Evolutionary conservation across 2,329 filamentous ascomycete species (phyloP), one percentile per base, ranked within the genome.

Genomic region (Zasmidium angulare): DNA sequence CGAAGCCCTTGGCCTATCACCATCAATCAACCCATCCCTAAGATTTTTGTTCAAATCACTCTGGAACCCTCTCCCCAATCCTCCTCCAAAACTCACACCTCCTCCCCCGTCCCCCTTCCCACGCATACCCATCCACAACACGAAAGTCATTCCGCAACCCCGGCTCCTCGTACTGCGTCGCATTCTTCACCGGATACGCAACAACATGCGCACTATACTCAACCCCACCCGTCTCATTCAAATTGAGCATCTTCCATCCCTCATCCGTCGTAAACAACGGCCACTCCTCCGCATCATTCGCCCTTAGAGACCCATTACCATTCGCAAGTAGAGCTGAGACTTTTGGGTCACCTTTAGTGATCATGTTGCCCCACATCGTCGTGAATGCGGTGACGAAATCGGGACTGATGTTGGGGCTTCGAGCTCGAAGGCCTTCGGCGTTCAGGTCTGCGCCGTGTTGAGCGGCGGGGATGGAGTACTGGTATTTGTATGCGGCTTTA

Each of bases 401-500:
- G 3, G 46, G 17, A 62, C 60, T 3, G 70, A 68, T 53, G 17
- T 51, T 46, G 3, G 14, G 6, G 36, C 36, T 29, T 4, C 6
- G 26, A 4, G 56, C 51, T 26, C 52, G 31, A 19, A 66, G 66
- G 48, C 76, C 73, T 54, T 78, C 75, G 0, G 72, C 76, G 0
- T 49, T 46, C 2, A 79, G 24, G 59, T 82, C 79, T 7, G 46
- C 29, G 22, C 70, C 74, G 67, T 82, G 79, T 17, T 55, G 66
- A 1, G 75, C 75, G n/a, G 75, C 74, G 0, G 77, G 73, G 31
- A 80, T 74, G 9, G 77, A 79, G 66, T 77, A 82, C 63, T 83
- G 81, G 64, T 82, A 82, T 47, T 78, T 78, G 72, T 76, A 82
- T n/a, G 73, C 60, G 2, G 71, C n/a, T n/a, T n/a, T n/a, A 68